Percentiles rank a stretch among this genome's conserved stretches.
These are phyloP conservation scores for Mimosa bimucronata DNA, from an alignment of 306 rosid species.

Conservation along the genomic window DNA sequence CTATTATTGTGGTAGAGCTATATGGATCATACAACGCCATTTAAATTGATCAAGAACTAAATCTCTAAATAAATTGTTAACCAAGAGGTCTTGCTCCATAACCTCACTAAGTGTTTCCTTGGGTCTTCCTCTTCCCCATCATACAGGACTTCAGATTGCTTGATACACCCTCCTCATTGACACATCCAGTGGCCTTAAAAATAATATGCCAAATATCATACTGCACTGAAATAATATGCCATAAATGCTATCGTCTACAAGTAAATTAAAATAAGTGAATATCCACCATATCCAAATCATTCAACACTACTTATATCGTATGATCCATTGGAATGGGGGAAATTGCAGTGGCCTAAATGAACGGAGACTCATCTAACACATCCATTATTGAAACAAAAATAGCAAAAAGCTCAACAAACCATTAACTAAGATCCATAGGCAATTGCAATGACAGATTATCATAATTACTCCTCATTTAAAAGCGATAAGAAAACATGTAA, in stretches of 20 bases:
- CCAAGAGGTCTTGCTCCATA: too few relatives aligned
- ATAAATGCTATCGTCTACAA: neutral
- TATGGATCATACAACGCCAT: too few relatives aligned
- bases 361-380: neutral
- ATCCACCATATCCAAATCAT: neutral
- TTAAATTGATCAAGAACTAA: too few relatives aligned
- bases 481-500: neutral
- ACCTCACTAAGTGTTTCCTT: too few relatives aligned
- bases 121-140: too few relatives aligned
- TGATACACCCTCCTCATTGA: too few relatives aligned
- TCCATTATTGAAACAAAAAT: neutral
- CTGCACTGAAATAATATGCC: neutral
- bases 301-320: neutral
- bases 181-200: too few relatives aligned
- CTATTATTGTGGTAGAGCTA: too few relatives aligned
- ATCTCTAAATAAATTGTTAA: too few relatives aligned
- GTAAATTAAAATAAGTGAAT: neutral
- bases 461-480: conserved; percentile 6
- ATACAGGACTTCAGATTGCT: too few relatives aligned
- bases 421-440: neutral
- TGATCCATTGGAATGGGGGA: conserved; percentile 11
- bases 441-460: conserved; percentile 6
- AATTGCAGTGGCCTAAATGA: conserved; percentile 1
- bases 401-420: neutral
- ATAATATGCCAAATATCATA: too few relatives aligned